Evolutionary conservation across 306 rosid species (phyloP).

Genomic region (Gleditsia sinensis): DNA sequence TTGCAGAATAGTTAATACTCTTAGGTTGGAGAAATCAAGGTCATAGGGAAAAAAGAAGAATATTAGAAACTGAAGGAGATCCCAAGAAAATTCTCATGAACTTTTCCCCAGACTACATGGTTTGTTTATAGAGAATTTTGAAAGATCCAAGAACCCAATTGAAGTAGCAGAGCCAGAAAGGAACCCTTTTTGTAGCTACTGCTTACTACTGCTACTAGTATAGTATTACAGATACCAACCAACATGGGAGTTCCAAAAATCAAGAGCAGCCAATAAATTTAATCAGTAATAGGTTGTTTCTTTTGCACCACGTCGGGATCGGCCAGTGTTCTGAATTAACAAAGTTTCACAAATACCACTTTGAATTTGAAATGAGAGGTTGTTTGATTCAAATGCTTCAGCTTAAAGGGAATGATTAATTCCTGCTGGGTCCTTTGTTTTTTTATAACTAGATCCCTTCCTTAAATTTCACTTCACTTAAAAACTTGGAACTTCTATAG

Average conservation of each 20-base stretch:
- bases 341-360: background rate
- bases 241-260: too few relatives aligned
- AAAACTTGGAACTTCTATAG: background rate
- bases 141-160: conserved; percentile 37
- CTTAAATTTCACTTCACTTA: background rate
- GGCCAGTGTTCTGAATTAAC: background rate
- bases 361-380: too few relatives aligned
- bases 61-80: conserved; percentile 18
- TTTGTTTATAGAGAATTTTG: background rate
- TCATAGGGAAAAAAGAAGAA: conserved; percentile 5
- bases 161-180: too few relatives aligned
- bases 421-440: background rate
- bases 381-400: background rate
- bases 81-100: conserved; percentile 14
- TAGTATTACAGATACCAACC: too few relatives aligned
- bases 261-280: too few relatives aligned
- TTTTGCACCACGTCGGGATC: background rate
- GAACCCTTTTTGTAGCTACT: too few relatives aligned
- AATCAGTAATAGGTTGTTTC: background rate
- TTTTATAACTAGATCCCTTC: too few relatives aligned
- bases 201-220: too few relatives aligned
- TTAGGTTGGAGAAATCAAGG: background rate
- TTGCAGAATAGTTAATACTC: background rate
- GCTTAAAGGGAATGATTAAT: conserved; percentile 2
- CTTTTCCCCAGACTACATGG: background rate